Evolutionary conservation across 2,329 filamentous ascomycete species (phyloP).

Genomic region (Fusarium robinianum): DNA sequence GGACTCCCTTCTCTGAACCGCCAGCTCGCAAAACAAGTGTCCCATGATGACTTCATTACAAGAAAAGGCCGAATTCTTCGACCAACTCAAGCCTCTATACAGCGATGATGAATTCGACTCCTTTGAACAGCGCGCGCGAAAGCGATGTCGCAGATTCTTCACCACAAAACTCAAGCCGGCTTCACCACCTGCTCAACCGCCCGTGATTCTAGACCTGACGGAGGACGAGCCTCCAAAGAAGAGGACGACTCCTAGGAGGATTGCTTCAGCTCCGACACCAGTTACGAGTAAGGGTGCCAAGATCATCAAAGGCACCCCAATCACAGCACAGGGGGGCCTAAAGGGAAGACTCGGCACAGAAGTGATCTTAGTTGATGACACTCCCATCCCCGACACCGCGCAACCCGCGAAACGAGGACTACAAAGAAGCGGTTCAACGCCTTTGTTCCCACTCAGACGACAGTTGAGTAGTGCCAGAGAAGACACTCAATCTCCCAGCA

Average conservation of each 20-base stretch:
- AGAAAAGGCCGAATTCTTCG: slow-evolving; percentile 54
- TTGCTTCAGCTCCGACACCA: slow-evolving; percentile 24
- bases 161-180: slow-evolving; percentile 10
- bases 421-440: slow-evolving; percentile 40
- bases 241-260: slow-evolving; percentile 26
- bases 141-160: slow-evolving; percentile 39
- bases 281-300: slow-evolving; percentile 5
- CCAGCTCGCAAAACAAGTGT: too few relatives aligned
- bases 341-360: slow-evolving; percentile 29
- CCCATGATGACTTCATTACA: slow-evolving; percentile 38
- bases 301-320: slow-evolving; percentile 41
- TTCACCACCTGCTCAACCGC: slow-evolving; percentile 5
- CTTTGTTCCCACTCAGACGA: slow-evolving; percentile 31
- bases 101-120: slow-evolving; percentile 39
- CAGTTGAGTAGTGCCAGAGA: slow-evolving; percentile 6
- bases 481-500: slow-evolving; percentile 34
- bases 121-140: slow-evolving; percentile 42
- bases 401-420: slow-evolving; percentile 21
- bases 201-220: slow-evolving; percentile 23
- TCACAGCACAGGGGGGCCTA: slow-evolving; percentile 22
- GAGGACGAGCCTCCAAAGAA: slow-evolving; percentile 17
- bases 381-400: slow-evolving; percentile 36
- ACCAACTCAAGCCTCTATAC: slow-evolving; percentile 45
- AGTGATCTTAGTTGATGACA: slow-evolving; percentile 35
- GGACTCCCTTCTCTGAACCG: too few relatives aligned